A percentile compares a stretch with the other conserved stretches of the same genome.
Evolutionary conservation across 208 protist genomes (phyloP).

Genomic region (Leishmania turanica): DNA sequence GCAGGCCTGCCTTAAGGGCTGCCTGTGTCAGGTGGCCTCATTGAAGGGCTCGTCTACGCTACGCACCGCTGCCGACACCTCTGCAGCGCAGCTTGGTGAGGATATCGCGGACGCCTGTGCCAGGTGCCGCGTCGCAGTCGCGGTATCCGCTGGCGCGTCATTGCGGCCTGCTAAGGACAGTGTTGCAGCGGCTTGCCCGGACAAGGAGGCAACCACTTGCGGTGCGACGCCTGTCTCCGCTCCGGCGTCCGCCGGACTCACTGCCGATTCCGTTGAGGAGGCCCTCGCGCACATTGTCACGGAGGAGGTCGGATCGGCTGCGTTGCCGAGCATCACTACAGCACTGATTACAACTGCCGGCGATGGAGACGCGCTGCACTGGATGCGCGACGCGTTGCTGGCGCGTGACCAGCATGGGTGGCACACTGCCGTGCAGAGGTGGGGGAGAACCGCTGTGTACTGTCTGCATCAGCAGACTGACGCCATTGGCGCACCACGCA

Average conservation of each 20-base stretch:
- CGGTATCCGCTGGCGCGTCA: not conserved
- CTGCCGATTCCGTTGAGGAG: slow-evolving; percentile 11
- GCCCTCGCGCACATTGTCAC: slow-evolving; percentile 9
- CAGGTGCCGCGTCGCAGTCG: not conserved
- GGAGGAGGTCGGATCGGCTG: not conserved
- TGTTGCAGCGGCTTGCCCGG: not conserved
- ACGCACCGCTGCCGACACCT: slow-evolving; percentile 20
- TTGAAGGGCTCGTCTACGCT: slow-evolving; percentile 11
- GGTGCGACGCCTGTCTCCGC: not conserved
- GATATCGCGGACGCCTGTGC: slow-evolving; percentile 8
- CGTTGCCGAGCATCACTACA: not conserved
- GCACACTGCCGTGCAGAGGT: not conserved
- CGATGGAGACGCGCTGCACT: slow-evolving; percentile 17
- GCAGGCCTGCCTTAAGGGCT: slow-evolving; percentile 20
- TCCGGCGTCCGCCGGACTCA: not conserved
- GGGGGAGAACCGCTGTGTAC: slow-evolving; percentile 15
- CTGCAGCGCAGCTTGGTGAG: slow-evolving; percentile 25
- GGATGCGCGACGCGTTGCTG: slow-evolving; percentile 21
- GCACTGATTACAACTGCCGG: slow-evolving; percentile 2
- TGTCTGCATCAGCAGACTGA: slow-evolving; percentile 23
- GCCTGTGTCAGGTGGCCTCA: slow-evolving; percentile 19
- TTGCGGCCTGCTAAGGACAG: not conserved
- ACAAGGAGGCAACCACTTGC: not conserved
- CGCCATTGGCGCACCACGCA: slow-evolving; percentile 36
- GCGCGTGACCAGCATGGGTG: slow-evolving; percentile 27